Base-by-base conservation (phyloP, 2,329 filamentous ascomycete species). In the Gnomoniopsis smithogilvyi region DNA sequence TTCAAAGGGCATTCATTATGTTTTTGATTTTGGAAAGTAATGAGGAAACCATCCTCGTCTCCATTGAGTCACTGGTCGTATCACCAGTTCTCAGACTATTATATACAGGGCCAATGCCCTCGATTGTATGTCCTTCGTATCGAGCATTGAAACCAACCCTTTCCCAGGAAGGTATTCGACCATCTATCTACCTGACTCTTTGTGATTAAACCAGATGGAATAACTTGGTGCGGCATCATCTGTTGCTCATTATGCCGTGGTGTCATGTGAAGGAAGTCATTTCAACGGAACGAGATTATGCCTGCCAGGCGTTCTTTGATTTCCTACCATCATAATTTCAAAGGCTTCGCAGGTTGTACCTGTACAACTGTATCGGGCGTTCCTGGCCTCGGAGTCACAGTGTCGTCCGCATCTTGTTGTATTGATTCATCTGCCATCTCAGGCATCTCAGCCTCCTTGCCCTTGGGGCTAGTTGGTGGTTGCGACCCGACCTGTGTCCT, bases 401-500 rank as follows among this genome's bases (percentile, higher is more conserved):
- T 24, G 2, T 54, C 36, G 21, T 56, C 43, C 17, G n/a, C 22
- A n/a, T 33, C 46, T 4, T 34, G 21, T 10, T 17, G 10, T n/a
- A 45, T 46, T 3, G 51, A 12, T 10, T 12, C 15, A 26, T 36
- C 45, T 8, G 10, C 51, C 19, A 24, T 14, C 8, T 36, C 41
- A 12, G 34, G 6, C 8, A 33, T 12, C 14, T 54, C 61, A 14
- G 30, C 14, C 46, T 54, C 14, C 21, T 63, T 63, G 14, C 61
- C 55, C 48, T 63, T 63, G 6, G 54, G 60, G 26, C 60, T 62
- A 10, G 57, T 26, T 17, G 60, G 57, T 34, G 60, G 57, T 33
- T 60, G 43, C 30, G 60, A 62, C 19, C 26, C 60, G 2, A 62
- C 57, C 30, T 57, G 50, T 22, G 60, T 62, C 54, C 57, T 41